Evolutionary conservation across 345 rosid genomes (phyloP).

Genomic region (Moricandia moricandioides): DNA sequence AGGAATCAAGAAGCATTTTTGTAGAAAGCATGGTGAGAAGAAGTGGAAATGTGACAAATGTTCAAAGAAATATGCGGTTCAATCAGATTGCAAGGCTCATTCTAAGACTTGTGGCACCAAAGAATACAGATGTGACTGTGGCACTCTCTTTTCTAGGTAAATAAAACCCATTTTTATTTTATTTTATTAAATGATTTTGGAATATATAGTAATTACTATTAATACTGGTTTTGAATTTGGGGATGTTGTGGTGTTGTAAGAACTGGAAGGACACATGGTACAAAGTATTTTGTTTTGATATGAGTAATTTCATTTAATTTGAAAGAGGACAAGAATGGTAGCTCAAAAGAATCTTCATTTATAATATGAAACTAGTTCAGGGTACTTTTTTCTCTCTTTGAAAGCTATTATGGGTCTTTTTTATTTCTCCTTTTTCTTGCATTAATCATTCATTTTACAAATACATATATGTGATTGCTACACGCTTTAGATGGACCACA

Average conservation of each 20-base stretch:
- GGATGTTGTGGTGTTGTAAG: constrained; percentile 21
- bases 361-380: constrained; percentile 35
- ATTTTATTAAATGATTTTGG: constrained; percentile 7
- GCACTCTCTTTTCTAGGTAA: constrained; percentile 89
- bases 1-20: constrained; percentile 90
- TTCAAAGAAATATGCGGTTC: constrained; percentile 89
- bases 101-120: constrained; percentile 92
- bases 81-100: constrained; percentile 97
- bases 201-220: not conserved
- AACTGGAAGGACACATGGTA: constrained; percentile 38
- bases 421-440: not conserved
- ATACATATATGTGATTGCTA: constrained; percentile 18
- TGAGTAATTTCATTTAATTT: constrained; percentile 38
- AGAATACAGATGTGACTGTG: constrained; percentile 95
- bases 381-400: constrained; percentile 8
- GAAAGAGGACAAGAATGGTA: constrained; percentile 35
- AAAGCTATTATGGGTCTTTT: not conserved
- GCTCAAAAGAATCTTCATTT: constrained; percentile 44
- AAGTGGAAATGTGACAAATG: constrained; percentile 98
- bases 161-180: not conserved
- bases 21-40: constrained; percentile 92
- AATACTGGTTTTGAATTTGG: constrained; percentile 11
- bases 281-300: constrained; percentile 33
- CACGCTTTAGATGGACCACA: constrained; percentile 35
- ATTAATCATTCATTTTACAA: not conserved